Evolutionary conservation across 163 green algal species (phyloP), one percentile per base, ranked within the genome.

Genomic region (Coccomyxa subellipsoidea): DNA sequence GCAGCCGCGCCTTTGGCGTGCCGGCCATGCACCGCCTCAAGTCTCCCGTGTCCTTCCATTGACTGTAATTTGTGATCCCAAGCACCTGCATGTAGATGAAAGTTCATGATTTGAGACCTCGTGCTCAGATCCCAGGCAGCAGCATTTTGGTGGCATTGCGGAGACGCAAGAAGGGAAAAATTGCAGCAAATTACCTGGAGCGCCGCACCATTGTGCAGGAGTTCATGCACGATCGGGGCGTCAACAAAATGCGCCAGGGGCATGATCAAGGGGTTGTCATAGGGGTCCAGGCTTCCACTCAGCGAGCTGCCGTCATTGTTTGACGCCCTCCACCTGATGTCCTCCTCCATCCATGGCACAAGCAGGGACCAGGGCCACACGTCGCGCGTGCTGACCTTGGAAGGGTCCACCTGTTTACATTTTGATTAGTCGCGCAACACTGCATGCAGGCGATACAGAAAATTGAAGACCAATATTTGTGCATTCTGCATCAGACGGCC

Each of bases 301-400:
- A 31, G 27, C 25, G 70, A 27, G 32, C 31, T 9, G 4, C 0
- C 12, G 8, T n/a, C 10, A 9, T 77, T 77, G 35, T 54, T 32
- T 54, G 21, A 34, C 36, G 37, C 82, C 70, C 76, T 35, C 82
- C 70, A 5, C n/a, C 73, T 73, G 40, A 98, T 91, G 76, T 98
- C 90, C 2, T 87, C 78, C 12, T 90, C 84, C 76, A 98, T 93
- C 72, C 92, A 94, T 0, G 93, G 93, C 8, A 97, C 85, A 29
- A 99, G 87, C 54, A 92, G 81, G 10, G 88, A 95, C 96, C 96
- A 99, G 18, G 96, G 96, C 96, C 96, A 99, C 9, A 99, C 96
- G 32, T 97, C 92, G 9, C 86, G 82, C 36, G 76, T 80, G 76
- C 76, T 80, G 38, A 69, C 72, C 72, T 40, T 34, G 12, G 25